A percentile compares a stretch with the other conserved stretches of the same genome.
Evolutionary conservation across 805 yeast genomes (phyloP).

Genomic region (Saccharomycopsis malanga): DNA sequence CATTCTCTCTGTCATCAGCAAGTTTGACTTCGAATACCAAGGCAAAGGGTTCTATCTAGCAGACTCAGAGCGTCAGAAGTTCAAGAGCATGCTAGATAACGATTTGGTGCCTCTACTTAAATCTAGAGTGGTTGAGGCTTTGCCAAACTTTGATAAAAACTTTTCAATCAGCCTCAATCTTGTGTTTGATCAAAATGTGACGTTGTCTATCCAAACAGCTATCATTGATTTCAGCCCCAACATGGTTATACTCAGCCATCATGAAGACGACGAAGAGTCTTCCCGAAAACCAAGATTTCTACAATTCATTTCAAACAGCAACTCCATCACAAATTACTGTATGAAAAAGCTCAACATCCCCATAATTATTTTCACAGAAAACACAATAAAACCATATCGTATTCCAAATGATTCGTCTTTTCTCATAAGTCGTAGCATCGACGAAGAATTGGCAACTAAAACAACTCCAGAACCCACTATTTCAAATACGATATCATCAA

Average conservation of each 20-base stretch:
- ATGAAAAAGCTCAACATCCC: constrained; percentile 17
- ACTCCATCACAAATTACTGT: constrained; percentile 12
- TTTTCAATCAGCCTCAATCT: constrained; percentile 13
- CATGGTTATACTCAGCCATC: constrained; percentile 12
- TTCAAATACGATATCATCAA: background rate
- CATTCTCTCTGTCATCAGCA: constrained; percentile 9
- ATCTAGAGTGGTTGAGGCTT: background rate
- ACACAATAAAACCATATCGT: background rate
- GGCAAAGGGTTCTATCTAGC: constrained; percentile 14
- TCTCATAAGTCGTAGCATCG: background rate
- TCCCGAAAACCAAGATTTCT: constrained; percentile 7
- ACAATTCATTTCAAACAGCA: background rate
- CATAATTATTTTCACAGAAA: constrained; percentile 12
- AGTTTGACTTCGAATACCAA: constrained; percentile 12
- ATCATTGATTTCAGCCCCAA: constrained; percentile 16
- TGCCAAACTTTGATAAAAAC: background rate
- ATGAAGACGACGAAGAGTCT: constrained; percentile 3
- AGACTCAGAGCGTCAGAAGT: background rate
- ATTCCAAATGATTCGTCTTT: background rate
- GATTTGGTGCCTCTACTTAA: constrained; percentile 2
- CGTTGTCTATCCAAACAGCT: constrained; percentile 9
- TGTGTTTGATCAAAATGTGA: constrained; percentile 17
- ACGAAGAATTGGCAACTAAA: background rate
- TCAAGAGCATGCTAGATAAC: constrained; percentile 5
- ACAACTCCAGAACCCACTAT: background rate